phyloP scores from a whole-genome alignment of 352 stramenopile genomes.

The Globisporangium nunn region DNA sequence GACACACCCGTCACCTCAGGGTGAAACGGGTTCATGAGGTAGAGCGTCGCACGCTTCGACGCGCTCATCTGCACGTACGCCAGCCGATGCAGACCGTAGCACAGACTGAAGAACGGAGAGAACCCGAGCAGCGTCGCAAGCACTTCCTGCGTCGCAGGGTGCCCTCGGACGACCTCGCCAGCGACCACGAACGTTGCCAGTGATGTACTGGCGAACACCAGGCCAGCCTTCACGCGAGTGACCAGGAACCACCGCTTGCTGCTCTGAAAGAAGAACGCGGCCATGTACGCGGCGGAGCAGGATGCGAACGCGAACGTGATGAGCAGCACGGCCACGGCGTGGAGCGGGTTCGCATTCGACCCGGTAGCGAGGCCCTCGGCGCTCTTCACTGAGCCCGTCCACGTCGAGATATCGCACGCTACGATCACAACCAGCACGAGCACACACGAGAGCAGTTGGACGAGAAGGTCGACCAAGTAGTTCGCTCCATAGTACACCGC shows the following conservation, averaged over 20 bases:
- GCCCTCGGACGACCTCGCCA: neutral
- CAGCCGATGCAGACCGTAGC: conserved; percentile 14
- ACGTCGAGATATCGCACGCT: conserved; percentile 25
- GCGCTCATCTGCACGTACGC: neutral
- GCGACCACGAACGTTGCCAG: conserved; percentile 11
- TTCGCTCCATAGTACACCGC: conserved; percentile 93
- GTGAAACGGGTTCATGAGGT: conserved; percentile 11
- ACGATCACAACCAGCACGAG: conserved; percentile 29
- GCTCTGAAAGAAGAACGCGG: conserved; percentile 14
- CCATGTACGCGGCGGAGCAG: conserved; percentile 14
- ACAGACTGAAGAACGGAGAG: conserved; percentile 19
- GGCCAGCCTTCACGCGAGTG: conserved; percentile 10
- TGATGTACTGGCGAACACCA: conserved; percentile 14
- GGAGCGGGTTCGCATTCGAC: conserved; percentile 9
- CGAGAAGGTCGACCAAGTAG: conserved; percentile 86
- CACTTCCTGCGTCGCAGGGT: neutral
- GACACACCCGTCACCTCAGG: conserved; percentile 10
- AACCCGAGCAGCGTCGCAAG: conserved; percentile 18
- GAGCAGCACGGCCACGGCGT: conserved; percentile 12
- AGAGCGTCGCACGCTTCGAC: neutral
- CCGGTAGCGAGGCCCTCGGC: conserved; percentile 17
- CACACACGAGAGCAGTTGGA: conserved; percentile 65
- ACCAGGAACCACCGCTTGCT: neutral
- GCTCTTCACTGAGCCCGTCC: conserved; percentile 24
- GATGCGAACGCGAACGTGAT: conserved; percentile 16